Base-by-base conservation (phyloP, 1,284 basidiomycete species). In the Coriolopsis trogii region DNA sequence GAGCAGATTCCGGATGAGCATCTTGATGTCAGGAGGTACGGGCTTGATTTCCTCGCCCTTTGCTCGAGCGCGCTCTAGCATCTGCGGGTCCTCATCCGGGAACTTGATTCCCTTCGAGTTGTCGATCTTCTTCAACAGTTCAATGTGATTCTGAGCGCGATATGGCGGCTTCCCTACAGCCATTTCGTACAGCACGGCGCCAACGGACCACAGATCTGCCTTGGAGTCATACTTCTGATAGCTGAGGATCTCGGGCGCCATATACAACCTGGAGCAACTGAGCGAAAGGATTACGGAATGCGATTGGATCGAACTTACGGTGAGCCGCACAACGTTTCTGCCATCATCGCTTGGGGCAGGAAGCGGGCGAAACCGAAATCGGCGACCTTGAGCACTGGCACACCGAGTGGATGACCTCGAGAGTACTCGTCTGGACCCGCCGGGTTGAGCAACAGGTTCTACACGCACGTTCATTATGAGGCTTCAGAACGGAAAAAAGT, bases 211-310 rank as follows among this genome's bases (percentile, higher is more conserved):
- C 1, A 99, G 78, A 67, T 99, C 96, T 1, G 93, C 96, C 68
- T 95, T 98, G 21, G 95, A 95, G 68, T 98, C 95, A 70, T 99
- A 98, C 71, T 96, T 97, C 73, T 99, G 91, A 69, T 98, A 98
- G 18, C 93, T 85, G 16, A 99, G 75, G 59, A 99, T 99, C 72
- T 99, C 96, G 0, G 96, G 96, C 0, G 97, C 96, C 96, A 99
- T 99, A 73, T 99, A 99, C 26, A 99, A 74, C 40, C 91, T 93
- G 61, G 6, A 26, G 13, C 16, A 6, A 18, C 28, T 49, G 26
- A 34, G 56, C 12, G 9, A 18, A 4, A 9, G 34, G 15, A 26
- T n/a, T n/a, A 24, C 31, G 13, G 36, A 6, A 16, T 18, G 30
- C 6, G 9, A 30, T 6, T n/a, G 5, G 24, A 25, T 3, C 30